phyloP scores from a whole-genome alignment of 1,284 basidiomycete genomes.

The Coniferiporia sulphurascens region DNA sequence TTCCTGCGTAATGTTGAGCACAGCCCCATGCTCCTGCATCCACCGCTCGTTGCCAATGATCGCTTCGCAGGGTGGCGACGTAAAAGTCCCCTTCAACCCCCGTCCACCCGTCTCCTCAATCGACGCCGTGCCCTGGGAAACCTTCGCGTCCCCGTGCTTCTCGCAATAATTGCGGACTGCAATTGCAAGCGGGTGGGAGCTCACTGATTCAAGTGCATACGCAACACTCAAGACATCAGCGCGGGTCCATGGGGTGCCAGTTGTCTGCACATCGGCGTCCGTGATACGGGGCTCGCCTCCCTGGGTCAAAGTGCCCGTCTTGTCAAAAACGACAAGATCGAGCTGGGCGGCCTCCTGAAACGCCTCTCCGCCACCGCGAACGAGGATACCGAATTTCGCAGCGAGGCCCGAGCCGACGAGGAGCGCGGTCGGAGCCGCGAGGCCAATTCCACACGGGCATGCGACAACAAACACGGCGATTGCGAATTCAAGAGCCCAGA shows the following conservation, averaged over 20 bases:
- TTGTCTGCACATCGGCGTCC: conserved; percentile 33
- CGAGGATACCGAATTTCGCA: conserved; percentile 74
- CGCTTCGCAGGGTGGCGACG: conserved; percentile 31
- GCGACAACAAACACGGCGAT: conserved; percentile 82
- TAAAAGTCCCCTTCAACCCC: conserved; percentile 57
- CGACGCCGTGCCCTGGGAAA: conserved; percentile 26
- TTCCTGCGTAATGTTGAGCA: conserved; percentile 32
- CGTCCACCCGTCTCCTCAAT: conserved; percentile 65
- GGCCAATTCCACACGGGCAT: conserved; percentile 79
- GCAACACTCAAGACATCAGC: conserved; percentile 47
- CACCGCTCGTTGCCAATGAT: conserved; percentile 71
- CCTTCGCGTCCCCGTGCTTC: conserved; percentile 22
- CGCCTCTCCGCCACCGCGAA: conserved; percentile 80
- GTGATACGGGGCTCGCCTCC: conserved; percentile 64
- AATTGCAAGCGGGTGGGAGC: conserved; percentile 63
- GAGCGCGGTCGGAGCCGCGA: conserved; percentile 77
- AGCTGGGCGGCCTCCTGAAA: conserved; percentile 76
- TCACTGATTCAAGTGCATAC: conserved; percentile 56
- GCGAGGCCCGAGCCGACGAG: conserved; percentile 79
- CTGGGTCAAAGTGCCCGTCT: conserved; percentile 81
- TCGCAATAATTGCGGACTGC: conserved; percentile 54
- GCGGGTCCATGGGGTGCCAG: conserved; percentile 25
- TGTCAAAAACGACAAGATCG: conserved; percentile 73
- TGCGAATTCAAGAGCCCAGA: conserved; percentile 74
- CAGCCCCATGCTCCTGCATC: conserved; percentile 48